phyloP scores from a whole-genome alignment of 192 early-diverging fungal species.

The Coemansia sp. region DNA sequence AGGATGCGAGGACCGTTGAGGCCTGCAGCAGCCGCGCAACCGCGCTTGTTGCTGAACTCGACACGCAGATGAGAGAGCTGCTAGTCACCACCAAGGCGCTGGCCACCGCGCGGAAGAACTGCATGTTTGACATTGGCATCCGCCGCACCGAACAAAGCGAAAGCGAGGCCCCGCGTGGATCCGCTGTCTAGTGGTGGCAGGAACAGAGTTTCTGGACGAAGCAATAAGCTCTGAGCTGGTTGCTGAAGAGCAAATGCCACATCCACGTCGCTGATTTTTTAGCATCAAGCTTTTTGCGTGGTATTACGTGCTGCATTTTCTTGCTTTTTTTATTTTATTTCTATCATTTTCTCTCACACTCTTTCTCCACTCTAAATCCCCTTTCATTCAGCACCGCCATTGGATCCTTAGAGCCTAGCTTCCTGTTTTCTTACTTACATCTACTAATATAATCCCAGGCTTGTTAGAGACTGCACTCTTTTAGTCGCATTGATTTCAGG shows the following conservation, averaged over 20 bases:
- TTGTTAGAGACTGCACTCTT: too few relatives aligned
- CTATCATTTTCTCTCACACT: not conserved
- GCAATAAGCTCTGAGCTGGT: too few relatives aligned
- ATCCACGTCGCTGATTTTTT: not conserved
- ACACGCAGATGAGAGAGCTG: conserved; percentile 38
- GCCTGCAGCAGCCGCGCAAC: conserved; percentile 13
- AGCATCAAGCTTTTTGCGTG: not conserved
- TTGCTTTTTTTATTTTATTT: not conserved
- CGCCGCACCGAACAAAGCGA: not conserved
- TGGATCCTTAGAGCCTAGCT: not conserved
- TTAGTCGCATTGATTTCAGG: too few relatives aligned
- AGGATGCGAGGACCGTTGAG: conserved; percentile 26
- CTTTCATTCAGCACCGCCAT: not conserved
- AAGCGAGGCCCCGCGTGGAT: not conserved
- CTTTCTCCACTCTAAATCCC: not conserved
- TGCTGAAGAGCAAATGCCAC: too few relatives aligned
- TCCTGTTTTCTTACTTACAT: not conserved
- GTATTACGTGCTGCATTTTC: not conserved
- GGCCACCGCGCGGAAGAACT: conserved; percentile 27
- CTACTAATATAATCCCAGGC: too few relatives aligned
- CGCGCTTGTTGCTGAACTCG: conserved; percentile 41
- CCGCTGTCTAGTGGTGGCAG: not conserved
- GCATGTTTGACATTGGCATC: conserved; percentile 33
- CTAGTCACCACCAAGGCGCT: conserved; percentile 30
- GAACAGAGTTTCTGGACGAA: not conserved